These are phyloP conservation scores for Cucurbita argyrosperma DNA, from an alignment of 306 rosid genomes.

Conservation along the genomic window DNA sequence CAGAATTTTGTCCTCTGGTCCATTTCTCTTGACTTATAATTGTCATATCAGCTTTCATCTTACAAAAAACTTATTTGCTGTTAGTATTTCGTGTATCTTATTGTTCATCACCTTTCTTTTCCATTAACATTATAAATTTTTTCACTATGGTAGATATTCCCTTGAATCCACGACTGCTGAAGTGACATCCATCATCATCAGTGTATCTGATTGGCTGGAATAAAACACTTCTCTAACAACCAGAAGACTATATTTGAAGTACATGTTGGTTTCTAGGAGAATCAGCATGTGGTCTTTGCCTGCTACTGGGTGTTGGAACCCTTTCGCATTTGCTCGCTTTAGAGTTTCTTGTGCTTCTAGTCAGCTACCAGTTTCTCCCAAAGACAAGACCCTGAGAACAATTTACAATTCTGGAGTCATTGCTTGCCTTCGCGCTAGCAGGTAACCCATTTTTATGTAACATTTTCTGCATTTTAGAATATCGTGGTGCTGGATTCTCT, in stretches of 20 bases:
- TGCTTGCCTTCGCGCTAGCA: conserved; percentile 84
- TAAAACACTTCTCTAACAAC: neutral
- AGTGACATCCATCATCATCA: neutral
- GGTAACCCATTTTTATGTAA: conserved; percentile 14
- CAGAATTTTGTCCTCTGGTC: neutral
- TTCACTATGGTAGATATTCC: neutral
- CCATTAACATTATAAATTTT: neutral
- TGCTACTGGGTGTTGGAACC: neutral
- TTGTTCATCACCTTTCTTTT: neutral
- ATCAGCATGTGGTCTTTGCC: conserved; percentile 10
- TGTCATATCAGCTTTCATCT: neutral
- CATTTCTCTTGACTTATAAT: neutral
- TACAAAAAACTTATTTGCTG: neutral
- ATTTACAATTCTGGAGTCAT: conserved; percentile 57
- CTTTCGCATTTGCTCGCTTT: conserved; percentile 8
- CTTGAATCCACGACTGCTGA: neutral
- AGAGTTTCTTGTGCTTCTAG: conserved; percentile 22
- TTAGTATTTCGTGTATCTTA: neutral
- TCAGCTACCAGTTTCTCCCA: conserved; percentile 23
- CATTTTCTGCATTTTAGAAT: neutral
- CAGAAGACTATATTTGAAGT: neutral
- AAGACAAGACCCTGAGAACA: conserved; percentile 30
- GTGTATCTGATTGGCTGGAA: neutral
- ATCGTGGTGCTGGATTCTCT: neutral
- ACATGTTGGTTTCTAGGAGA: conserved; percentile 8